Conservation (phyloP, 345 rosid genomes). For the Aegle marmelos region DNA sequence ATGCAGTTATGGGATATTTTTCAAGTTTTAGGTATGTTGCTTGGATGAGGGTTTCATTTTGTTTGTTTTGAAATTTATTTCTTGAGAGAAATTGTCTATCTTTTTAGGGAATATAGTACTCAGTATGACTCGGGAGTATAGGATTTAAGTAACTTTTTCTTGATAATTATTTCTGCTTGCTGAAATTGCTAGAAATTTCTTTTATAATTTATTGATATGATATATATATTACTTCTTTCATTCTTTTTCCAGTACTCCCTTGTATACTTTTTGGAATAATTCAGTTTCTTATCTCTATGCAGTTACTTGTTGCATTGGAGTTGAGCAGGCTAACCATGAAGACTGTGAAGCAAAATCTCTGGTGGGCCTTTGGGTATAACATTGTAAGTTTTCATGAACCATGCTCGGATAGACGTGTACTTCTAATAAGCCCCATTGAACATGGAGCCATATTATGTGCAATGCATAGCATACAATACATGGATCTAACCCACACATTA, state of each 20-base stretch:
- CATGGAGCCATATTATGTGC: background rate
- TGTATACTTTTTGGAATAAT: background rate
- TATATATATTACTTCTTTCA: background rate
- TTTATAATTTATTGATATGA: background rate
- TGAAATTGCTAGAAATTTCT: background rate
- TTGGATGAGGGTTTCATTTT: background rate
- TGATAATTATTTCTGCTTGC: background rate
- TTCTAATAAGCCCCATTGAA: background rate
- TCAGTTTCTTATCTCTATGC: conserved; percentile 19
- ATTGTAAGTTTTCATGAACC: conserved; percentile 56
- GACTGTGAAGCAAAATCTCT: conserved; percentile 94
- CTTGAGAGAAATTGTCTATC: background rate
- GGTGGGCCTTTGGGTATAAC: conserved; percentile 99
- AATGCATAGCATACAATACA: background rate
- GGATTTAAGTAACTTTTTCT: background rate
- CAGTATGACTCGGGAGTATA: background rate
- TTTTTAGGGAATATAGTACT: background rate
- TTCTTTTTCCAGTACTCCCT: too few relatives aligned
- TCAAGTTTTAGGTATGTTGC: background rate
- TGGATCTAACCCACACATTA: background rate
- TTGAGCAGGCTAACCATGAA: conserved; percentile 93
- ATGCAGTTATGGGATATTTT: background rate
- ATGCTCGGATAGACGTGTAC: background rate
- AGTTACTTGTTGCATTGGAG: conserved; percentile 95
- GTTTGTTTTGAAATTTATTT: background rate